These are phyloP conservation scores for Xylaria polymorpha DNA, from an alignment of 2,329 filamentous ascomycete species.

Conservation along the genomic window DNA sequence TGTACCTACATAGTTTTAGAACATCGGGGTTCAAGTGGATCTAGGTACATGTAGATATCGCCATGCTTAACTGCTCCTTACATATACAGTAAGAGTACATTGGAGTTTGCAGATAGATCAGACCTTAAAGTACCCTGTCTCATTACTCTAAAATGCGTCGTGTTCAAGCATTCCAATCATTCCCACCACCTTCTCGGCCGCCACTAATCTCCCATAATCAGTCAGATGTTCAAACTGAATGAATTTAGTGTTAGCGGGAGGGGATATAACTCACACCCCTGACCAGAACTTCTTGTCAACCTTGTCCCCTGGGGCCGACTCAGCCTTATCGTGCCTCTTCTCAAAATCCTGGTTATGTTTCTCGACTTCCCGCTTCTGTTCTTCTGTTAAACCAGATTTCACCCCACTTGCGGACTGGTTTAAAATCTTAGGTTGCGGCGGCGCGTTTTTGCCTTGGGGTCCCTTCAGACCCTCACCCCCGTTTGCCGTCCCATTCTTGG, in stretches of 20 bases:
- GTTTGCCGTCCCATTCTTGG: slow-evolving; percentile 44
- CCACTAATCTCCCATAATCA: slow-evolving; percentile 37
- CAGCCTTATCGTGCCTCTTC: slow-evolving; percentile 61
- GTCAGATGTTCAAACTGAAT: slow-evolving; percentile 6
- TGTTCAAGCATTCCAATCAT: slow-evolving; percentile 47
- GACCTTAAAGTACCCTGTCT: background rate
- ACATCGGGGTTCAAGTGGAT: background rate
- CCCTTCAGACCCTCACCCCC: slow-evolving; percentile 51
- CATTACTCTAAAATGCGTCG: background rate
- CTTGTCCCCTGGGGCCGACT: slow-evolving; percentile 58
- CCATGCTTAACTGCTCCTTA: background rate
- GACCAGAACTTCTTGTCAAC: slow-evolving; percentile 68
- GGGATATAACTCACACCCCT: slow-evolving; percentile 52
- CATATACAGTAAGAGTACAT: background rate
- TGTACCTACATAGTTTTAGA: no score
- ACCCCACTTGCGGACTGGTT: slow-evolving; percentile 58
- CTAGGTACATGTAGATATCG: background rate
- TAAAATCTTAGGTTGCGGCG: slow-evolving; percentile 63
- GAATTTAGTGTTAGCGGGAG: background rate
- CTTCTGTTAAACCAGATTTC: slow-evolving; percentile 56
- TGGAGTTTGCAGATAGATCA: background rate
- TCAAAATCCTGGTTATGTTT: slow-evolving; percentile 70
- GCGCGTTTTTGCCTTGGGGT: slow-evolving; percentile 48
- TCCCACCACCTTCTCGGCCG: slow-evolving; percentile 38
- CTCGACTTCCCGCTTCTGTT: slow-evolving; percentile 68